These are phyloP conservation scores for Adansonia gregorii DNA, from an alignment of 441 rosid species.

Conservation along the genomic window DNA sequence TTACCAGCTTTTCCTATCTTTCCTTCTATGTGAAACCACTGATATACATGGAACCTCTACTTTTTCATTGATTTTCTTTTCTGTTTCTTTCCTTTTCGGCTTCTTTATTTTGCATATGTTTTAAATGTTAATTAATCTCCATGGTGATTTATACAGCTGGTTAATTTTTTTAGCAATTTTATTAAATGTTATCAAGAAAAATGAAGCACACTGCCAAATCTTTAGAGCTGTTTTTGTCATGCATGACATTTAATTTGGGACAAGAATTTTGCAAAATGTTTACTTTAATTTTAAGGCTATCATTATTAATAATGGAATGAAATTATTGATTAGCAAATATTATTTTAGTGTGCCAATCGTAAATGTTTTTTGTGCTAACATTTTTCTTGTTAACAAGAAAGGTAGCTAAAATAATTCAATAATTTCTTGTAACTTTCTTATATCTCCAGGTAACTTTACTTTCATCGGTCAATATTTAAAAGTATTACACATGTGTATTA, in stretches of 20 bases:
- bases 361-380: not conserved
- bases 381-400: not conserved
- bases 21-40: not conserved
- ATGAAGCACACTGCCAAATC: not conserved
- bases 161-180: not conserved
- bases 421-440: not conserved
- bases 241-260: not conserved
- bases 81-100: not conserved
- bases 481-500: too few species aligned
- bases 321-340: not conserved
- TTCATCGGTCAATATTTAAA: too few species aligned
- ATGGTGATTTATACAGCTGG: constrained; percentile 6
- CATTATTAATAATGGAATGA: not conserved
- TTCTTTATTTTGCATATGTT: not conserved
- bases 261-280: not conserved
- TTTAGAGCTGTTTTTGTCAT: not conserved
- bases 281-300: not conserved
- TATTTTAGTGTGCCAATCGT: not conserved
- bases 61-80: not conserved
- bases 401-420: not conserved
- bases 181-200: not conserved
- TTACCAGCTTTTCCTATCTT: not conserved
- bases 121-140: constrained; percentile 7
- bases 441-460: not conserved
- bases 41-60: not conserved